phyloP scores from a whole-genome alignment of 2,329 filamentous ascomycete genomes.

The Colletotrichum noveboracense region DNA sequence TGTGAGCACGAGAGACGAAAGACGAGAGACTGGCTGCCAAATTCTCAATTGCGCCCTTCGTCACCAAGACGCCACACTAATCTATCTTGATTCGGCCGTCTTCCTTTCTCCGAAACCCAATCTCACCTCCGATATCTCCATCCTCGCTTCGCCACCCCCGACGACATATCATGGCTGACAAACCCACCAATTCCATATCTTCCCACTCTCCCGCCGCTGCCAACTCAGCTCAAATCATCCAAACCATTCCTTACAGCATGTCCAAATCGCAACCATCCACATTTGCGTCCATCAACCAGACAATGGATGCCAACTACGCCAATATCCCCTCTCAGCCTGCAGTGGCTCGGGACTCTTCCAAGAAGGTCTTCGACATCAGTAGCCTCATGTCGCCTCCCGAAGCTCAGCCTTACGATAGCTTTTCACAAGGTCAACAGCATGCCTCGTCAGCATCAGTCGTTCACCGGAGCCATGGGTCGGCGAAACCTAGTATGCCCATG shows the following conservation, averaged over 20 bases:
- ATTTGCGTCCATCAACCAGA: conserved; percentile 18
- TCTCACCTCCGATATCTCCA: conserved; percentile 22
- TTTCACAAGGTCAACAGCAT: conserved; percentile 36
- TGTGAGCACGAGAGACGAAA: not conserved
- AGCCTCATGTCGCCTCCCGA: conserved; percentile 69
- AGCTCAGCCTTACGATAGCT: conserved; percentile 56
- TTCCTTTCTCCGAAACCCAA: conserved; percentile 11
- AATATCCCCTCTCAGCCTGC: not conserved
- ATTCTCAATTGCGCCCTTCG: not conserved
- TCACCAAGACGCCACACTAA: not conserved
- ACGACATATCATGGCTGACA: conserved; percentile 22
- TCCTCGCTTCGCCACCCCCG: conserved; percentile 19
- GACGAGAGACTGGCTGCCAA: not conserved
- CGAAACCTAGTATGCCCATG: conserved; percentile 45
- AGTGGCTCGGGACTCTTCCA: conserved; percentile 27
- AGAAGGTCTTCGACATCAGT: conserved; percentile 53
- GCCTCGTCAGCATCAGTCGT: not conserved
- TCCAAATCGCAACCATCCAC: conserved; percentile 1
- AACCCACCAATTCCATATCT: conserved; percentile 1
- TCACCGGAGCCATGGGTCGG: conserved; percentile 17
- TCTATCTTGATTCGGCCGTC: not conserved
- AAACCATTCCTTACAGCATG: not conserved
- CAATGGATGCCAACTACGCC: conserved; percentile 29
- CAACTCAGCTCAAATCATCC: conserved; percentile 26
- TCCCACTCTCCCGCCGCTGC: conserved; percentile 35